Evolutionary conservation across 345 rosid species (phyloP), one percentile per base, ranked within the genome.

Genomic region (Brassica rapa): DNA sequence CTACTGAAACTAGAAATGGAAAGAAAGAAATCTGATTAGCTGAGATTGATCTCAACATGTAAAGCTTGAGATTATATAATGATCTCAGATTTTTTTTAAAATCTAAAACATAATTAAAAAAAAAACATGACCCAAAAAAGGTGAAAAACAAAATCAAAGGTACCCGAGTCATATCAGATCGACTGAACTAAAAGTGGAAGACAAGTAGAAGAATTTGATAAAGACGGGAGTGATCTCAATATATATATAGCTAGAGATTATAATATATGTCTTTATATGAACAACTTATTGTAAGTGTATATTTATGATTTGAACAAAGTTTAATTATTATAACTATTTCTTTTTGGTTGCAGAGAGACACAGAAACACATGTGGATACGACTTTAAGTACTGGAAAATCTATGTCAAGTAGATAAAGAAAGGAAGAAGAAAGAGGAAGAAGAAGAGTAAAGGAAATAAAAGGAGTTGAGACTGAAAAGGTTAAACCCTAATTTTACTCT

Each of bases 281-380:
- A 4, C n/a, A 60, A 24, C 27, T 24, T 12, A 60, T 25, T 19
- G 60, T 1, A 64, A 19, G 35, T 19, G 30, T 64, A 49, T 29
- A 33, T 51, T 3, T 63, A 37, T 51, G 71, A 23, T 62, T 62
- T 77, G 39, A 51, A 33, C 8, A 77, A 76, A 35, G 69, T 76
- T 68, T 21, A 16, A 37, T 51, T 27, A 57, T 66, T 27, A 66
- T 14, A 43, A 39, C 35, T 11, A 30, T 66, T 56, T 35, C 35
- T 37, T 59, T 80, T 74, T 68, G 61, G 66, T 73, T 79, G 43
- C 27, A 67, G 78, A 73, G 79, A 68, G 71, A 80, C 79, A 80
- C 82, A 74, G 66, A 80, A 80, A 80, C 79, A 80, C 79, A 80
- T 80, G 82, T 80, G 64, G 82, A 80, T 80, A 68, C 79, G 82